Base-by-base conservation (phyloP, 2,329 filamentous ascomycete genomes). In the Fusarium papillatum region DNA sequence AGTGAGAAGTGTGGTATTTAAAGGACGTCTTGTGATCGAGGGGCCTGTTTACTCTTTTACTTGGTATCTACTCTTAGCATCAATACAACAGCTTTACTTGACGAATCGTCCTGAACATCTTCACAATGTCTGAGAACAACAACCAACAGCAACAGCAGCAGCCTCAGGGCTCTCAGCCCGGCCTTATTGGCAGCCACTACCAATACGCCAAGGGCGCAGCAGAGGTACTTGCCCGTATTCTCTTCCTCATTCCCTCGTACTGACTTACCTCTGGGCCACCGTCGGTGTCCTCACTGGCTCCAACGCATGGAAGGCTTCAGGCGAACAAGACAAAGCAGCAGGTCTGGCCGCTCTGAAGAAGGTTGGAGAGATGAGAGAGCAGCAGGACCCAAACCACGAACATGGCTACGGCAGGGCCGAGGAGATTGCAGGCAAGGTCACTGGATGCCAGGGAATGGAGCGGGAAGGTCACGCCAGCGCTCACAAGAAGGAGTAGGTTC, bases 401-500 rank as follows among this genome's bases (percentile, higher is more conserved):
- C 84, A 89, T 53, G 92, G 92, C 0, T 91, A 88, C 66, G 93
- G 93, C 41, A 90, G 89, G 78, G 86, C 87, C 4, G 93, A 95
- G 81, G 90, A 94, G 85, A 80, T 92, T 60, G 90, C 91, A 0
- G 93, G 93, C 8, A 90, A 89, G 79, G 83, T 89, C 1, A 88
- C 90, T 0, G 93, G 93, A 0, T 95, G 93, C 75, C 90, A 93
- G 82, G 93, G 93, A 0, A 94, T 95, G 93, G 85, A 90, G 82
- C 87, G 88, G 66, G 92, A 93, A 82, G 92, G 92, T 0, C 86
- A 84, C 17, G 87, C 85, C 22, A 92, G 89, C 78, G 84, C 82
- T 66, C 84, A 82, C 72, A 80, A 83, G 66, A 77, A 80, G 36
- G 77, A 76, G 48, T 78, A 63, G 66, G 46, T 31, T 43, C n/a